Evolutionary conservation across 208 protist genomes (phyloP).

Genomic region (Leptomonas seymouri): DNA sequence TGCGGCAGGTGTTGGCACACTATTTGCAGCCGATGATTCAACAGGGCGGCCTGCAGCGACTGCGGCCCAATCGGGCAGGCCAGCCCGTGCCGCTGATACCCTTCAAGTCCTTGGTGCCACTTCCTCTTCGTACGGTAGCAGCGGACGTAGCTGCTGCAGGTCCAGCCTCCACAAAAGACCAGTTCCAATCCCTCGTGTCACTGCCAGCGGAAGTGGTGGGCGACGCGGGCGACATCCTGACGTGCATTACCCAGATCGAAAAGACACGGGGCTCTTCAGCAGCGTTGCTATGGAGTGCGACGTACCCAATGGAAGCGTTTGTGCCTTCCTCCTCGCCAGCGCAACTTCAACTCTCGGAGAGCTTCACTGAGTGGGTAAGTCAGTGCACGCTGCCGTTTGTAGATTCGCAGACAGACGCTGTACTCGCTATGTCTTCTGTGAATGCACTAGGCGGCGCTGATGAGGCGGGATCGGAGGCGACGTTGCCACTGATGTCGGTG

Average conservation of each 20-base stretch:
- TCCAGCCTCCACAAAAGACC: neutral
- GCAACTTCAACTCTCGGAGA: conserved; percentile 16
- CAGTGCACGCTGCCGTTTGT: conserved; percentile 60
- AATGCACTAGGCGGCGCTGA: conserved; percentile 16
- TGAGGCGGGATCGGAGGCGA: neutral
- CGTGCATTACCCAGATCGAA: conserved; percentile 4
- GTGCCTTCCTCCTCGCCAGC: neutral
- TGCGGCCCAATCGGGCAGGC: conserved; percentile 51
- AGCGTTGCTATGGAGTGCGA: conserved; percentile 30
- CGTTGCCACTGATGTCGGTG: conserved; percentile 35
- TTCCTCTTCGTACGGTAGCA: conserved; percentile 12
- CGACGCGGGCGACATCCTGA: neutral
- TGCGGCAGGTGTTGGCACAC: conserved; percentile 64
- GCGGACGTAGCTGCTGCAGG: neutral
- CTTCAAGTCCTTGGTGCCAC: conserved; percentile 30
- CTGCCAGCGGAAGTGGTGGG: conserved; percentile 7
- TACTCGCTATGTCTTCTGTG: conserved; percentile 38
- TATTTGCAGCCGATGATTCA: conserved; percentile 47
- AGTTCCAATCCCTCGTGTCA: neutral
- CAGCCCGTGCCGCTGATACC: conserved; percentile 36
- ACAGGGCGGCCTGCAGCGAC: conserved; percentile 44
- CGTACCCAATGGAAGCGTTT: conserved; percentile 28
- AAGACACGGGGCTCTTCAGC: neutral
- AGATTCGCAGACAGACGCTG: conserved; percentile 36
- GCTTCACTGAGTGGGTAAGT: conserved; percentile 69